These are phyloP conservation scores for Rubia balearica DNA, from an alignment of 305 asterid genomes.

Conservation along the genomic window DNA sequence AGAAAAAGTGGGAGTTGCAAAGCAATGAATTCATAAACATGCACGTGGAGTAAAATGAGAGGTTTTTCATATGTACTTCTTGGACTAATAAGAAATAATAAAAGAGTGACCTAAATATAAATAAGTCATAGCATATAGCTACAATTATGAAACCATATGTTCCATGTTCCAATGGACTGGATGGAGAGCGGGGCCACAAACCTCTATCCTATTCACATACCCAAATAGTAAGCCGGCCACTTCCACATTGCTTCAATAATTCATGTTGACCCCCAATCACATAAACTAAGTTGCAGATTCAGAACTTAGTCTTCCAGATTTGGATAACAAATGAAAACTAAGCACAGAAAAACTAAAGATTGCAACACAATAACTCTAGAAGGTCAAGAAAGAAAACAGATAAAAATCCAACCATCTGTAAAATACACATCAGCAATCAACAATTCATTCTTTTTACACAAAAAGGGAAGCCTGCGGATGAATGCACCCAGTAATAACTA, in stretches of 20 bases:
- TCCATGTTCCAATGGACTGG: not conserved
- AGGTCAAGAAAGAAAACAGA: not conserved
- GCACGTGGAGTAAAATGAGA: not conserved
- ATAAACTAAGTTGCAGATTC: not conserved
- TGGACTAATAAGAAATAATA: not conserved
- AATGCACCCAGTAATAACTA: not conserved
- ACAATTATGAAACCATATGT: not conserved
- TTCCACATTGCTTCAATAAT: not conserved
- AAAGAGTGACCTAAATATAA: not conserved
- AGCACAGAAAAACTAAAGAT: not conserved
- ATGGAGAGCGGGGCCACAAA: not conserved
- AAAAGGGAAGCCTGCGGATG: not conserved
- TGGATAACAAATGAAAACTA: not conserved
- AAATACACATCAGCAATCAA: not conserved
- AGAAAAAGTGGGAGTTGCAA: not conserved
- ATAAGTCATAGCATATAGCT: not conserved
- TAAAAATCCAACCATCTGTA: not conserved
- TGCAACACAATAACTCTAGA: not conserved
- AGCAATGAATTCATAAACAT: not conserved
- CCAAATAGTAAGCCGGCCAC: not conserved
- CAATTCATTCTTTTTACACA: not conserved
- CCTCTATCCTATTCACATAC: not conserved
- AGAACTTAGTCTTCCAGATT: not conserved
- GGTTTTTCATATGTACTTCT: not conserved
- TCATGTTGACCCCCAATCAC: not conserved